Percentiles rank a stretch among this genome's conserved stretches.
Evolutionary conservation across 139 green algal species (phyloP).

Genomic region (Picochlorum sp.): DNA sequence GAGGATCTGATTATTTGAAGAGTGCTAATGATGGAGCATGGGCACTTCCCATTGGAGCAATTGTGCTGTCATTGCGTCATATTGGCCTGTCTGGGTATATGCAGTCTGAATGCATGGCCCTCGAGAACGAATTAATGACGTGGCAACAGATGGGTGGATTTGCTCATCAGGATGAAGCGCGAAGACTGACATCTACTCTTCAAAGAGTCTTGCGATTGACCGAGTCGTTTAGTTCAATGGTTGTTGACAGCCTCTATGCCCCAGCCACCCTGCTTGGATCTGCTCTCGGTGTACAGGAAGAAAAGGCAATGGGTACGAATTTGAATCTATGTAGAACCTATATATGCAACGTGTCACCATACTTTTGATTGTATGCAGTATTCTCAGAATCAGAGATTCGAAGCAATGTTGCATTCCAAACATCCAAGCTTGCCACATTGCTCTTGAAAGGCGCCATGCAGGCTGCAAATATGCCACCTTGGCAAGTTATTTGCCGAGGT

Average conservation of each 20-base stretch:
- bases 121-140: slow-evolving; percentile 79
- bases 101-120: slow-evolving; percentile 63
- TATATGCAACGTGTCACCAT: neutral
- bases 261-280: slow-evolving; percentile 47
- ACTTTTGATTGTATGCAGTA: slow-evolving; percentile 22
- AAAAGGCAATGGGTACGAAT: slow-evolving; percentile 10
- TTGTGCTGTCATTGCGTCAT: slow-evolving; percentile 71
- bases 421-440: slow-evolving; percentile 50
- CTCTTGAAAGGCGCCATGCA: slow-evolving; percentile 33
- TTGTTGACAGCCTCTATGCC: slow-evolving; percentile 49
- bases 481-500: slow-evolving; percentile 80
- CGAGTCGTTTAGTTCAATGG: slow-evolving; percentile 56
- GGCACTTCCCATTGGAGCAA: slow-evolving; percentile 54
- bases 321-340: neutral
- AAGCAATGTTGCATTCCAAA: slow-evolving; percentile 83
- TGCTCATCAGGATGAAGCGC: slow-evolving; percentile 24
- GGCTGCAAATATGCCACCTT: slow-evolving; percentile 30
- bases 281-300: slow-evolving; percentile 57
- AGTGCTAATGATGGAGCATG: slow-evolving; percentile 45
- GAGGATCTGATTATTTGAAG: slow-evolving; percentile 34
- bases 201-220: slow-evolving; percentile 72
- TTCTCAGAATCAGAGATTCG: slow-evolving; percentile 87
- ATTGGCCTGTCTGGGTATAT: slow-evolving; percentile 60
- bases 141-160: slow-evolving; percentile 63
- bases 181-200: slow-evolving; percentile 70